phyloP scores from a whole-genome alignment of 129 eudicot species.

The Flaveria ramosissima region DNA sequence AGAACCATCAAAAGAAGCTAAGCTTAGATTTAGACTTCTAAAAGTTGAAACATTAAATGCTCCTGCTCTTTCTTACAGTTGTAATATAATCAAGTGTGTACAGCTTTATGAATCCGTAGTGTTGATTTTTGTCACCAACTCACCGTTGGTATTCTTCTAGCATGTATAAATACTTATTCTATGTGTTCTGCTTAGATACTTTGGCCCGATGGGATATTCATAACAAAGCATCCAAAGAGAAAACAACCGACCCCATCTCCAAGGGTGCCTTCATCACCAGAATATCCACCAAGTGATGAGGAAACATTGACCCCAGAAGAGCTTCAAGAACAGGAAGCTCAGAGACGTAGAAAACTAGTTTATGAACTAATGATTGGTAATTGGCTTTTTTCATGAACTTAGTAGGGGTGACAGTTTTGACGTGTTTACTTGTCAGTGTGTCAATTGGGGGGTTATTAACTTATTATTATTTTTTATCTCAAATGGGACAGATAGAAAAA shows the following conservation, averaged over 20 bases:
- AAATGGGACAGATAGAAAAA: neutral
- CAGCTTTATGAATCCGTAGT: neutral
- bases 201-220: conserved; percentile 97
- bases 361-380: conserved; percentile 94
- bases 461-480: neutral
- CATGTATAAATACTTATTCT: neutral
- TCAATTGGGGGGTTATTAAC: neutral
- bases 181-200: conserved; percentile 63
- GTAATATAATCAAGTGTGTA: neutral
- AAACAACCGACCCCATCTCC: conserved; percentile 49
- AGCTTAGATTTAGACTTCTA: neutral
- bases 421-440: neutral
- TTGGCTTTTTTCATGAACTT: neutral
- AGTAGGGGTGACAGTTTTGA: neutral
- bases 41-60: neutral
- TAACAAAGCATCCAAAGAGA: conserved; percentile 87
- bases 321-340: conserved; percentile 76
- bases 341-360: conserved; percentile 75
- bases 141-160: conserved; percentile 19
- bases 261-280: conserved; percentile 49
- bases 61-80: neutral
- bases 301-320: conserved; percentile 55
- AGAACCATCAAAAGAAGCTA: conserved; percentile 10
- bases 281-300: conserved; percentile 47
- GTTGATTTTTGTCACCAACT: neutral